phyloP scores from a whole-genome alignment of 148 eudicot genomes.

The Fagopyrum homotropicum region DNA sequence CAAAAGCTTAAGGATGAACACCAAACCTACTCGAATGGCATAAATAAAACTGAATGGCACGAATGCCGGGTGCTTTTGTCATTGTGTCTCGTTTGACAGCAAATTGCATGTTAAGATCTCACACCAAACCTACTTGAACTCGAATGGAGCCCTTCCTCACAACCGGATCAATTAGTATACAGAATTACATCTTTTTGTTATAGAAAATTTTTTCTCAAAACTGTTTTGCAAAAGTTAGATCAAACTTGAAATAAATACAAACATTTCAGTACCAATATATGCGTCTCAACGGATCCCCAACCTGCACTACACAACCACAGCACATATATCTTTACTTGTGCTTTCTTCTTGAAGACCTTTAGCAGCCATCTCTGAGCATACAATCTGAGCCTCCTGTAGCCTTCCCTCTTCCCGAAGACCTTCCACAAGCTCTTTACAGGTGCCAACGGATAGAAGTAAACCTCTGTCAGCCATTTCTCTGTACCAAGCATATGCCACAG shows the following conservation, averaged over 20 bases:
- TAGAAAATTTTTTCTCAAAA: too few species aligned
- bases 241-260: neutral
- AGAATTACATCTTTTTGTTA: too few species aligned
- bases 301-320: constrained; percentile 26
- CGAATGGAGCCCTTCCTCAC: too few species aligned
- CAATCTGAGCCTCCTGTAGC: constrained; percentile 36
- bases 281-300: neutral
- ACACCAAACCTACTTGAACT: too few species aligned
- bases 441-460: constrained; percentile 26
- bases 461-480: constrained; percentile 56
- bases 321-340: constrained; percentile 28
- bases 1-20: neutral
- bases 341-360: constrained; percentile 43
- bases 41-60: too few species aligned
- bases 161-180: too few species aligned
- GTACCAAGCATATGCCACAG: constrained; percentile 59
- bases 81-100: too few species aligned
- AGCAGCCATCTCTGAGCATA: constrained; percentile 59
- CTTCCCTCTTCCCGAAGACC: constrained; percentile 62
- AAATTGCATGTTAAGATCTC: too few species aligned
- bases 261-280: neutral
- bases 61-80: too few species aligned
- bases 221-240: too few species aligned
- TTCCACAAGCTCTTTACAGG: constrained; percentile 54
- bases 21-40: neutral